phyloP scores from a whole-genome alignment of 1,284 basidiomycete genomes.

The Mycena citricolor region DNA sequence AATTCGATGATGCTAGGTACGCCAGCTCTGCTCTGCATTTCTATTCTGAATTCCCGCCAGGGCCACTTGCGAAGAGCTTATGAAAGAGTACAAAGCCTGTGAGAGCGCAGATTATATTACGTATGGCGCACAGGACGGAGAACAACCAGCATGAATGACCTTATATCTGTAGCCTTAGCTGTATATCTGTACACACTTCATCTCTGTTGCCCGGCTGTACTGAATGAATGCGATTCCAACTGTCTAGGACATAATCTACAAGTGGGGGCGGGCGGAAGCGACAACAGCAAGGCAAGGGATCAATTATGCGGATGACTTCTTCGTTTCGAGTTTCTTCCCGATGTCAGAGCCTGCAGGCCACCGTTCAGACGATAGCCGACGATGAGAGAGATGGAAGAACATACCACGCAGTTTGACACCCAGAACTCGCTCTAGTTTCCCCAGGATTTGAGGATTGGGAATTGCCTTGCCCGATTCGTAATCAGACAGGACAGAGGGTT shows the following conservation, averaged over 20 bases:
- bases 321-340: slow-evolving; percentile 78
- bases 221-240: background rate
- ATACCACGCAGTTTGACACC: slow-evolving; percentile 91
- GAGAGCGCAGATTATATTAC: slow-evolving; percentile 90
- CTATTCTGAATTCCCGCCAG: slow-evolving; percentile 37
- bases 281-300: no score
- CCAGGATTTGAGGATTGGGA: slow-evolving; percentile 87
- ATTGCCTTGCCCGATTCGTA: slow-evolving; percentile 90
- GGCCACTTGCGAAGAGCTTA: slow-evolving; percentile 80
- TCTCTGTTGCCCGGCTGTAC: slow-evolving; percentile 1
- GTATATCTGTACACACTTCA: slow-evolving; percentile 9
- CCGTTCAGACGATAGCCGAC: background rate
- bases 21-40: slow-evolving; percentile 23
- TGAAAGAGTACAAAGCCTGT: slow-evolving; percentile 92
- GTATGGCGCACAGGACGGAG: slow-evolving; percentile 38
- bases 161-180: slow-evolving; percentile 15
- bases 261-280: no score
- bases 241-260: slow-evolving; percentile 15
- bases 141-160: slow-evolving; percentile 17
- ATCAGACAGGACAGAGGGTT: slow-evolving; percentile 84
- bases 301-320: slow-evolving; percentile 52
- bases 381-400: slow-evolving; percentile 25
- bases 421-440: slow-evolving; percentile 88
- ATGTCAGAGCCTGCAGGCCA: slow-evolving; percentile 64
- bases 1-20: slow-evolving; percentile 92